Percentiles rank a stretch among this genome's conserved stretches.
phyloP scores from a whole-genome alignment of 2,329 filamentous ascomycete genomes.

The Fusarium abutilonis region DNA sequence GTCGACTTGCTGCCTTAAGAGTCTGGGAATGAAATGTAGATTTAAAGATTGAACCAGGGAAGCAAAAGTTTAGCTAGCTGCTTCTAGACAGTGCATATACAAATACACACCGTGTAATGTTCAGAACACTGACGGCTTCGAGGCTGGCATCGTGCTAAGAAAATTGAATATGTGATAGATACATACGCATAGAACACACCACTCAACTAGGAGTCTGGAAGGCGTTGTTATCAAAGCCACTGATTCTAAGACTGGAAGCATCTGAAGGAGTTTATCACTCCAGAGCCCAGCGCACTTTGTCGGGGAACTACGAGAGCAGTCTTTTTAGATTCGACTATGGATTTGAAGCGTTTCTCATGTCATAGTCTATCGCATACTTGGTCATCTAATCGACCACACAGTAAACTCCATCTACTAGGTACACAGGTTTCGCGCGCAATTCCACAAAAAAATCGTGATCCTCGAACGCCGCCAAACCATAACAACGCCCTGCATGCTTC shows the following conservation, averaged over 20 bases:
- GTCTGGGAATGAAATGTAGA: conserved; percentile 1
- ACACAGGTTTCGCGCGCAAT: conserved; percentile 7
- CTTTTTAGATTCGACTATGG: neutral
- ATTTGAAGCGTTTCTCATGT: neutral
- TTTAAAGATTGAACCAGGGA: neutral
- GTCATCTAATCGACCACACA: neutral
- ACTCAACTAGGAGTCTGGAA: too few species aligned
- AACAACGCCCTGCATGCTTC: conserved; percentile 27
- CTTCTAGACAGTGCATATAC: conserved; percentile 2
- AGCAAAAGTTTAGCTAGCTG: conserved; percentile 9
- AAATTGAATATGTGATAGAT: too few species aligned
- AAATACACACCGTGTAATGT: conserved; percentile 1
- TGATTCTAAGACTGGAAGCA: too few species aligned
- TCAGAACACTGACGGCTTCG: too few species aligned
- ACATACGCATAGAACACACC: too few species aligned
- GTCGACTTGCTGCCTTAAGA: neutral
- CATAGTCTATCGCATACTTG: neutral
- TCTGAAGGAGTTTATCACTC: neutral
- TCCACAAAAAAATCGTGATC: conserved; percentile 9
- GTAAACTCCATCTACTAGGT: neutral
- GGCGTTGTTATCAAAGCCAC: too few species aligned
- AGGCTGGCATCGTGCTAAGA: too few species aligned
- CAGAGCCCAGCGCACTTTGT: too few species aligned
- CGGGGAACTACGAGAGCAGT: too few species aligned
- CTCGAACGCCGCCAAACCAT: conserved; percentile 11